A percentile compares a stretch with the other conserved stretches of the same genome.
Evolutionary conservation across 1,284 basidiomycete genomes (phyloP).

Genomic region (Ganoderma meredithae): DNA sequence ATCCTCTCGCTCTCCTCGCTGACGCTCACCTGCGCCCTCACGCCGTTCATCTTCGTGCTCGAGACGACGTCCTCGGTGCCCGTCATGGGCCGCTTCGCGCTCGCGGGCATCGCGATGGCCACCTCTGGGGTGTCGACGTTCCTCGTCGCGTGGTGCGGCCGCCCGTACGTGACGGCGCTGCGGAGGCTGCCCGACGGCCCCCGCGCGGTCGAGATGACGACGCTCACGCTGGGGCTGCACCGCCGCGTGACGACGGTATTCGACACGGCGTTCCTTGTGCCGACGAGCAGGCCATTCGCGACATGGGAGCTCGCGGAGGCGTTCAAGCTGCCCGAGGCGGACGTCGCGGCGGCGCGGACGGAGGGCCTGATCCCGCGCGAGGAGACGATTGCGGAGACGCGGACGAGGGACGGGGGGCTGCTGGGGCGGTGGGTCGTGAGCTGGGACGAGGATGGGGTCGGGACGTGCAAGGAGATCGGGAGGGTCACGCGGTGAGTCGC

Average conservation of each 20-base stretch:
- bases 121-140: conserved; percentile 78
- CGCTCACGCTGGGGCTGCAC: conserved; percentile 67
- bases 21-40: conserved; percentile 70
- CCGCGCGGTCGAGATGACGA: conserved; percentile 72
- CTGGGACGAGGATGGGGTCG: conserved; percentile 71
- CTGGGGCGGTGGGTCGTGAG: conserved; percentile 81
- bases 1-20: conserved; percentile 86
- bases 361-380: conserved; percentile 53
- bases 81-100: conserved; percentile 68
- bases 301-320: conserved; percentile 78
- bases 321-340: conserved; percentile 55
- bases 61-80: conserved; percentile 73
- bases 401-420: conserved; percentile 66
- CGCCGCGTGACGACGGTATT: conserved; percentile 74
- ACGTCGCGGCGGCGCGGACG: conserved; percentile 45
- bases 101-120: conserved; percentile 74
- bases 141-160: conserved; percentile 76
- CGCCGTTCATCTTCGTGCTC: conserved; percentile 83
- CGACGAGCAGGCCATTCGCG: conserved; percentile 77
- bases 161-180: conserved; percentile 58
- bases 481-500: conserved; percentile 64
- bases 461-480: conserved; percentile 66
- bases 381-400: conserved; percentile 82
- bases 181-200: conserved; percentile 38
- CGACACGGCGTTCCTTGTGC: conserved; percentile 75